Base-by-base conservation (phyloP, 1,139 yeast genomes). In the Pichia sp. region DNA sequence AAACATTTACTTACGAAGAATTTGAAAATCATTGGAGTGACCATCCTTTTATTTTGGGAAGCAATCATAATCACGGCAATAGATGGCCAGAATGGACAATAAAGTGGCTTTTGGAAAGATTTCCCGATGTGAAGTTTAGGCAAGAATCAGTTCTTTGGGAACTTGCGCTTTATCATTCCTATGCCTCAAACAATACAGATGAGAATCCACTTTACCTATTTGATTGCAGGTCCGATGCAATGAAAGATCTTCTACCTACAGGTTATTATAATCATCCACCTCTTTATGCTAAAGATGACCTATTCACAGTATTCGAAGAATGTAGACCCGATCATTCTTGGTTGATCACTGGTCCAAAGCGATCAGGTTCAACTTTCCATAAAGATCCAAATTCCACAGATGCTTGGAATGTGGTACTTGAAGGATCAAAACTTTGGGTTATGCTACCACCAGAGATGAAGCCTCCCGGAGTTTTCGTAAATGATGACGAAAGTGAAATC, bases 301-400 rank as follows among this genome's bases (percentile, higher is more conserved):
- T 72, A 43, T 71, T 76, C 59, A 65, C 62, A 32, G 53, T 66
- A 14, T 66, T 74, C 52, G 58, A 69, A 46, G 49, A 55, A 14
- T 79, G 84, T 49, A 70, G 96, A 40, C 96, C 96, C 0, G 95
- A 88, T 59, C 83, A 83, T 59, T 76, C 93, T 10, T 88, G 96
- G 96, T 66, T 88, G 30, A 88, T 88, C 35, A 72, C 84, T 14
- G 96, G 96, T 0, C 86, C 94, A 1, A 67, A 65, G 21, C 62
- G 94, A 38, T 78, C 88, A 15, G 96, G 96, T 0, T 84, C 94
- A 1, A 83, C 94, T 0, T 88, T 86, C 60, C 96, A 88, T 60
- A 86, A 88, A 53, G 96, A 88, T 55, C 96, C 96, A 4, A 88
- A 88, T 57, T 77, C 78, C 36, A 88, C 96, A 0, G 77, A 84